Base-by-base conservation (phyloP, 129 eudicot species). In the Heracleum sosnowskyi region DNA sequence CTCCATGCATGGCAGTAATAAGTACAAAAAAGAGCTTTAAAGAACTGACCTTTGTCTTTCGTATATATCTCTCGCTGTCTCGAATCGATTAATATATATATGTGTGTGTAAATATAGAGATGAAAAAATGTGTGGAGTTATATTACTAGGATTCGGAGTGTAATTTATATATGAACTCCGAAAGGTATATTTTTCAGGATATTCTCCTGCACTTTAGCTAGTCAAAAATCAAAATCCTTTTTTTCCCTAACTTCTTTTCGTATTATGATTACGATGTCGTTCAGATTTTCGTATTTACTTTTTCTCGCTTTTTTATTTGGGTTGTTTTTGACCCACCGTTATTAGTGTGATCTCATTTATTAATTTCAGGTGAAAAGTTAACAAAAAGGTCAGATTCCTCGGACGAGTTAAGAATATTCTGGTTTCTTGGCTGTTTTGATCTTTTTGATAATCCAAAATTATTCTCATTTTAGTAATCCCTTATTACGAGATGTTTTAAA, bases 291-390 rank as follows among this genome's bases (percentile, higher is more conserved):
- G 3, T 8, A n/a, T 57, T 7, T 24, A 24, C 64, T 24, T 57
- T 53, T 57, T 9, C 66, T 57, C 1, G 31, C 15, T 60, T 60
- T 60, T n/a, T 6, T 60, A 11, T 60, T 60, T 8, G 66, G 68
- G 64, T 57, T 8, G 31, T 60, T 60, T 24, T 60, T 60, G 13
- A 10, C 0, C 33, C 68, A 60, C 68, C 68, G 17, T 60, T 60
- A 60, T 60, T n/a, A 60, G 66, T 60, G 68, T 60, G 68, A 60
- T 60, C 26, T 16, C 68, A 60, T 60, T 60, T 60, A 60, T n/a
- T 49, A 18, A 49, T 60, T 57, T 57, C 64, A 8, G 64, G 64
- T 24, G 31, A 24, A 49, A 49, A 60, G 33, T n/a, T 60, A n/a
- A n/a, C n/a, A n/a, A n/a, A n/a, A n/a, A n/a, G n/a, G n/a, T n/a